Evolutionary conservation across 1,284 basidiomycete species (phyloP).

Genomic region (Thecaphora thlaspeos): DNA sequence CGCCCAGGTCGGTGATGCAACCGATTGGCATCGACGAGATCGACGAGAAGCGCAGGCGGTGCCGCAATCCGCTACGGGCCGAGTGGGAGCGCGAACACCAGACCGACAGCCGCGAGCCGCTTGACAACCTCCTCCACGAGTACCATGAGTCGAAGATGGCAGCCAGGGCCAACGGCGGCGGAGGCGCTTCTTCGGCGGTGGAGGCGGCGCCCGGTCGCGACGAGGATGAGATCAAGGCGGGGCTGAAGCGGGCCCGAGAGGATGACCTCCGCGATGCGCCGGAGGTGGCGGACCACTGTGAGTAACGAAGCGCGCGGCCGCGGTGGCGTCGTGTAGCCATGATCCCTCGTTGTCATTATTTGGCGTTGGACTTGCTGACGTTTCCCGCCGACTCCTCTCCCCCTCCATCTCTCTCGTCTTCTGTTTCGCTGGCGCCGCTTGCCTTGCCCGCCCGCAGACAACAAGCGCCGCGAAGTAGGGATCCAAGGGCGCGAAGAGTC

Average conservation of each 20-base stretch:
- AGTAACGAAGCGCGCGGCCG: too few relatives aligned
- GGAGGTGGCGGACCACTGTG: conserved; percentile 33
- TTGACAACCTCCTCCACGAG: conserved; percentile 29
- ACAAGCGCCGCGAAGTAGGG: conserved; percentile 85
- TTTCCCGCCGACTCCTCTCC: background rate
- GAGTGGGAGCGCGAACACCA: conserved; percentile 34
- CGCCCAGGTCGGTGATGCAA: conserved; percentile 23
- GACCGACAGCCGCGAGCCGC: conserved; percentile 24
- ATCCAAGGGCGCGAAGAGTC: conserved; percentile 80
- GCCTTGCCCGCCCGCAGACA: conserved; percentile 61
- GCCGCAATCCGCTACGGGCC: conserved; percentile 38
- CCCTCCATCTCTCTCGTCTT: too few relatives aligned
- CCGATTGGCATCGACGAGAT: conserved; percentile 40
- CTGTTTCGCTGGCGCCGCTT: too few relatives aligned
- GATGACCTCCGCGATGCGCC: conserved; percentile 28
- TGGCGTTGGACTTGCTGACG: too few relatives aligned
- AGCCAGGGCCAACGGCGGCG: background rate
- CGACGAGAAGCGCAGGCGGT: conserved; percentile 24
- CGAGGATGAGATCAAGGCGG: conserved; percentile 1
- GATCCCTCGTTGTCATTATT: too few relatives aligned
- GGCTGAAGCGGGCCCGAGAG: conserved; percentile 13
- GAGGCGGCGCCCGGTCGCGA: background rate
- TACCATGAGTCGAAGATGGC: conserved; percentile 9
- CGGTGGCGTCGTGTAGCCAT: too few relatives aligned
- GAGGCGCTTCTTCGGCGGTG: background rate